A percentile compares a stretch with the other conserved stretches of the same genome.
Conservation (phyloP, 352 stramenopile species). For the Thalassiosira allenii region DNA sequence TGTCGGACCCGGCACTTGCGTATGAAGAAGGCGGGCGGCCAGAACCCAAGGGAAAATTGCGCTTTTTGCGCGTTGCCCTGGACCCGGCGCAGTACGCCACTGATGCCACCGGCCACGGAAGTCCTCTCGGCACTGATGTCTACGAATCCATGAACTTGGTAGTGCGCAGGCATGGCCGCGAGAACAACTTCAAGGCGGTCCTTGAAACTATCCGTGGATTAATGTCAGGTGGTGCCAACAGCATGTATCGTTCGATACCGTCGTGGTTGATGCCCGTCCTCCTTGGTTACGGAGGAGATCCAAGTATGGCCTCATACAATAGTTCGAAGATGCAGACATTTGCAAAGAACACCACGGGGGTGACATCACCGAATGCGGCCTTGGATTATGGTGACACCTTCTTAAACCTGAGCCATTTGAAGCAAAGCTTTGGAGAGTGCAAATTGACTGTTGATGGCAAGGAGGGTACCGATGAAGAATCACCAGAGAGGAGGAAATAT, state of each 20-base stretch:
- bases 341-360: conserved; percentile 71
- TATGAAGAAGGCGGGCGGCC: conserved; percentile 59
- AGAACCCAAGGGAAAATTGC: conserved; percentile 70
- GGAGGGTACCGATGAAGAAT: conserved; percentile 19
- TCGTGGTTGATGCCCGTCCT: conserved; percentile 94
- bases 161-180: conserved; percentile 88
- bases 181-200: conserved; percentile 96
- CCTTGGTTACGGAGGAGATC: conserved; percentile 92
- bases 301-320: conserved; percentile 87
- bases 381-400: conserved; percentile 91
- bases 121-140: conserved; percentile 55
- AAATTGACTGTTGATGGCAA: conserved; percentile 55
- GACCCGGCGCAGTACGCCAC: conserved; percentile 94
- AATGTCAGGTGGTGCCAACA: conserved; percentile 67
- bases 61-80: conserved; percentile 91
- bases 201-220: conserved; percentile 91
- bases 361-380: conserved; percentile 65
- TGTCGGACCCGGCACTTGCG: conserved; percentile 83
- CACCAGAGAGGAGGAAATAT: conserved; percentile 60
- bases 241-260: conserved; percentile 87
- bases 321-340: conserved; percentile 73
- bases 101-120: conserved; percentile 82
- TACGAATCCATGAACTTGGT: conserved; percentile 94
- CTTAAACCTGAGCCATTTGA: conserved; percentile 85
- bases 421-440: conserved; percentile 72